Evolutionary conservation across 768 basidiomycete genomes (phyloP), one percentile per base, ranked within the genome.

Genomic region (Leccinellum luteum): DNA sequence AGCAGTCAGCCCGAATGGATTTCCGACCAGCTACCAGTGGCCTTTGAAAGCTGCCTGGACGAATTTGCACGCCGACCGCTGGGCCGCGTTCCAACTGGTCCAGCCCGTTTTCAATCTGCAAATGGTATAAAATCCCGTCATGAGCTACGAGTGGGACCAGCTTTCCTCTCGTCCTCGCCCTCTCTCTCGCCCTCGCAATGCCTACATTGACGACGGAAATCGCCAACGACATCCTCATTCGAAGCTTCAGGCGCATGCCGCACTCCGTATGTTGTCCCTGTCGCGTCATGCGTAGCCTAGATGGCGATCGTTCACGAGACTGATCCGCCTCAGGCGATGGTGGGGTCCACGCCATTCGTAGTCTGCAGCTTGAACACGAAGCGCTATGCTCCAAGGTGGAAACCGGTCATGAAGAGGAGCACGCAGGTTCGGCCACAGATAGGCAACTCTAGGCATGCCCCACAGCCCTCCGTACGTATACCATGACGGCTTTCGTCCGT

Each of bases 291-390:
- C 25, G 28, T 2, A n/a, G n/a, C n/a, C n/a, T n/a, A n/a, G 9
- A 14, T 48, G 14, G 1, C 1, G 17, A 17, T 25, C 14, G 3
- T 34, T 35, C n/a, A 32, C 12, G 32, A 14, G 5, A 15, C 9
- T 35, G 4, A 56, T 25, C 5, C 19, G 5, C 17, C 4, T 6
- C 32, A 57, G 55, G 8, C 12, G 31, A 34, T 27, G 55, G 25
- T 32, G 17, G 38, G 8, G 6, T 15, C 19, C 1, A 60, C 9
- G n/a, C 54, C 58, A 5, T 66, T 66, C 17, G 61, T 64, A 21
- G 61, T 31, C n/a, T n/a, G 28, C 12, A 49, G 48, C 48, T 15
- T 49, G 15, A 17, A 49, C n/a, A 31, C 48, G 27, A 48, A 30
- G n/a, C 47, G 62, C 3, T 47, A 52, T 4, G 45, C 44, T 12